Conservation (phyloP, 2,329 filamentous ascomycete species). For the Hypoxylon sp. region DNA sequence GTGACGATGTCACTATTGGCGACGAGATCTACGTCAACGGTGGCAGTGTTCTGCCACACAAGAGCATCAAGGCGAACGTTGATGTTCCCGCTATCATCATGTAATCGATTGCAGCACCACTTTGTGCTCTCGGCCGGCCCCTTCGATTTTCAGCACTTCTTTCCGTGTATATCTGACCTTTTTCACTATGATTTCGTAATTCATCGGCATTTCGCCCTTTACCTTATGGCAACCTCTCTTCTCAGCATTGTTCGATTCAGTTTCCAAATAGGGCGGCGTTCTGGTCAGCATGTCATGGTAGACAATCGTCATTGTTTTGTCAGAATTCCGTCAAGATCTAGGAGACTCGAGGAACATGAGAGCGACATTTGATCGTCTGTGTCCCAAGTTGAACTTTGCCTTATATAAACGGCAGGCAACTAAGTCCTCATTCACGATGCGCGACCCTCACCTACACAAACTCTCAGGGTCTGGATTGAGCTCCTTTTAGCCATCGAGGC, state of each 20-base stretch:
- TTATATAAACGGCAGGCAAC: constrained; percentile 4
- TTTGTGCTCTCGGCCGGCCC: constrained; percentile 11
- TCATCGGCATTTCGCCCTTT: constrained; percentile 42
- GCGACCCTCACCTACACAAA: constrained; percentile 4
- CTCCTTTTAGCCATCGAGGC: constrained; percentile 14
- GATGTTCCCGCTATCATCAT: constrained; percentile 82
- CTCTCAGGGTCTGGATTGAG: constrained; percentile 12
- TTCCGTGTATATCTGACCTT: constrained; percentile 47
- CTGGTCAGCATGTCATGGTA: constrained; percentile 46
- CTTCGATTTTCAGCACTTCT: constrained; percentile 36
- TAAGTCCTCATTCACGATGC: constrained; percentile 11
- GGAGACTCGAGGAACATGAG: constrained; percentile 9
- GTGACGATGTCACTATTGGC: constrained; percentile 96
- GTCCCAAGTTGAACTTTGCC: constrained; percentile 2
- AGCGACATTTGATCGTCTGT: constrained; percentile 8
- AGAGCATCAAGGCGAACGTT: constrained; percentile 98
- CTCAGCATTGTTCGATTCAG: constrained; percentile 48
- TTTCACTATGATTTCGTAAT: constrained; percentile 51
- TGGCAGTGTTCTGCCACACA: constrained; percentile 94
- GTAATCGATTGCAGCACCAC: constrained; percentile 59
- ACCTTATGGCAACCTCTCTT: constrained; percentile 48
- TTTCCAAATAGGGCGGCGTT: constrained; percentile 46
- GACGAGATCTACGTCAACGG: constrained; percentile 99
- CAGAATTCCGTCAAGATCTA: constrained; percentile 19
- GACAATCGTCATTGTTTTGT: constrained; percentile 32